Base-by-base conservation (phyloP, 2,329 filamentous ascomycete genomes). In the Colletotrichum acutatum region DNA sequence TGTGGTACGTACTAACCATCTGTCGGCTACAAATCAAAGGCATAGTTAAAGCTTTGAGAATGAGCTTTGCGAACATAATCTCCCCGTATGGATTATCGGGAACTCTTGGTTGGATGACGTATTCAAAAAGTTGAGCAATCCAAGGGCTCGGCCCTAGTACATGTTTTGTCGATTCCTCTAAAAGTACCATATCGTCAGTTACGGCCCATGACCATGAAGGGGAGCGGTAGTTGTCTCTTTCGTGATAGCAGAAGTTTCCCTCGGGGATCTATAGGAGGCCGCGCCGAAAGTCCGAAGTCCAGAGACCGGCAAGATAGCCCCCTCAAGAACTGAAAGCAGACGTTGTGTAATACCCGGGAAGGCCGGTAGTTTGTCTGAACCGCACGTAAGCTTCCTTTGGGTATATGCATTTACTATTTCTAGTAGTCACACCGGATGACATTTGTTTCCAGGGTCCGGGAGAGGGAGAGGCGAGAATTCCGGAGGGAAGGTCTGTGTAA, bases 291-390 rank as follows among this genome's bases (percentile, higher is more conserved):
- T 64, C 28, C 1, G 9, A 9, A 6, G 54, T 24, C 49, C 56
- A 73, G 19, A 62, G 9, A 4, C 56, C 71, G 11, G 61, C 56
- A 5, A 66, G 0, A 8, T 58, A 58, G 22, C 58, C 66, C 6
- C 34, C 57, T 6, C 34, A 7, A 72, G 5, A 2, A 12, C 16
- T 1, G 37, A 4, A 6, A 53, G 54, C 0, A 66, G 37, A 12
- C 52, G 49, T 30, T 57, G 71, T 6, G 59, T 46, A 0, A 71
- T 26, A 11, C 66, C 54, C 8, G 54, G 71, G 22, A 70, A 60
- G 1, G 60, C 69, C 5, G 53, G 54, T 4, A 71, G 16, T 8
- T 49, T 62, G 28, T 52, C 60, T 4, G 56, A 34, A 16, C 28
- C 19, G 6, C 22, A 62, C 1, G 61, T 57, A 6, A 66, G 19